Evolutionary conservation across 805 yeast genomes (phyloP).

Genomic region (Candida succiphila): DNA sequence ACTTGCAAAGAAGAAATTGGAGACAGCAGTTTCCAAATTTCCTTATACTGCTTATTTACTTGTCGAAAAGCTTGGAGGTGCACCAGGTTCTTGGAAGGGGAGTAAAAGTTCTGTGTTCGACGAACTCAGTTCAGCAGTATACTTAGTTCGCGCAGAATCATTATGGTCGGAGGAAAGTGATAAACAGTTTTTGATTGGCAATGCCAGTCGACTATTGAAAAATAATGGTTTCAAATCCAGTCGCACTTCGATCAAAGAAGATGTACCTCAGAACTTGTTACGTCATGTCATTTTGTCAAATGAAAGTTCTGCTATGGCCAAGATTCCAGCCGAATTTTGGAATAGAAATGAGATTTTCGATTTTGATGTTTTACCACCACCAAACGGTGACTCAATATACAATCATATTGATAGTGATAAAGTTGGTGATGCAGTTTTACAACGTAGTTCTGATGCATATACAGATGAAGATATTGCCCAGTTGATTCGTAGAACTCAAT

Average conservation of each 20-base stretch:
- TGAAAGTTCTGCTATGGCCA: conserved; percentile 62
- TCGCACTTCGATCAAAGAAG: conserved; percentile 13
- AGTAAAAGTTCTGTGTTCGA: conserved; percentile 20
- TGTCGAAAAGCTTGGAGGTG: conserved; percentile 36
- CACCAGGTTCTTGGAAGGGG: conserved; percentile 15
- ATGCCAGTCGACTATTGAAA: conserved; percentile 9
- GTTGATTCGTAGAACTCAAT: conserved; percentile 8
- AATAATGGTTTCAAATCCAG: background rate
- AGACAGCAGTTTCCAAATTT: conserved; percentile 41
- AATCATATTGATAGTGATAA: conserved; percentile 37
- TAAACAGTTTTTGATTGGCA: conserved; percentile 27
- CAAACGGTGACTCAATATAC: conserved; percentile 30
- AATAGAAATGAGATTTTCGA: conserved; percentile 52
- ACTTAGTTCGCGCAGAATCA: conserved; percentile 42
- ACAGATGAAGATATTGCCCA: conserved; percentile 16
- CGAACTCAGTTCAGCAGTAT: conserved; percentile 43
- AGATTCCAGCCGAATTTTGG: conserved; percentile 56
- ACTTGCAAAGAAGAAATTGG: conserved; percentile 38
- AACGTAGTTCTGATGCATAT: conserved; percentile 12
- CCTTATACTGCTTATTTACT: conserved; percentile 48
- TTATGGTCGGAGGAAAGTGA: conserved; percentile 43
- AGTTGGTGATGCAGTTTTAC: conserved; percentile 30
- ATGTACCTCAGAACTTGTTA: conserved; percentile 51
- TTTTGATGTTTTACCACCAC: conserved; percentile 67
- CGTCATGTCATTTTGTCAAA: conserved; percentile 65